Conservation (phyloP, 306 rosid species). For the Corylus americana region DNA sequence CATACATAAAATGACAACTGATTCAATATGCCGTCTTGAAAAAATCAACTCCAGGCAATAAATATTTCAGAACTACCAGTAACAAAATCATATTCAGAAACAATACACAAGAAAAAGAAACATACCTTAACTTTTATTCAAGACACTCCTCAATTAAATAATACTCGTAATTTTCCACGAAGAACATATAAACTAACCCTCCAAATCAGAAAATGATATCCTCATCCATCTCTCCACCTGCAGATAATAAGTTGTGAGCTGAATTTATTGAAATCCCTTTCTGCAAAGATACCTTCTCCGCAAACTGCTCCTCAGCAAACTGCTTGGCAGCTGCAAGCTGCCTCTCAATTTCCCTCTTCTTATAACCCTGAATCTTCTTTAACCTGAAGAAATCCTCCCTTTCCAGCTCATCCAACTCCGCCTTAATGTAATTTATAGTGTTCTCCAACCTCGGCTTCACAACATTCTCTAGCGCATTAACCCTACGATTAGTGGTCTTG, state of each 20-base stretch:
- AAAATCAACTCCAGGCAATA: neutral
- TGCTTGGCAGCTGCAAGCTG: conserved; percentile 50
- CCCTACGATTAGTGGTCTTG: conserved; percentile 90
- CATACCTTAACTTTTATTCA: conserved; percentile 33
- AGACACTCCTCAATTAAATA: conserved; percentile 1
- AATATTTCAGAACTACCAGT: conserved; percentile 19
- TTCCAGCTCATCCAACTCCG: conserved; percentile 89
- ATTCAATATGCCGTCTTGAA: neutral
- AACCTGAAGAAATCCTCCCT: conserved; percentile 96
- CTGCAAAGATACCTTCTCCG: conserved; percentile 52
- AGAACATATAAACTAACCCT: conserved; percentile 18
- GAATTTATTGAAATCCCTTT: conserved; percentile 57
- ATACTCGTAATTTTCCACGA: conserved; percentile 4
- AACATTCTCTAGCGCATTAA: conserved; percentile 89
- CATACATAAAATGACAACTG: neutral
- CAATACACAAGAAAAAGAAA: conserved; percentile 27
- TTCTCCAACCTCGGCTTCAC: conserved; percentile 92
- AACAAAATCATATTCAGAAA: conserved; percentile 2
- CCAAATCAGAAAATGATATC: conserved; percentile 75
- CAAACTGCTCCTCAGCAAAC: conserved; percentile 56
- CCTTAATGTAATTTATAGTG: conserved; percentile 84
- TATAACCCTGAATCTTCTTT: conserved; percentile 91
- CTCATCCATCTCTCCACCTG: conserved; percentile 57
- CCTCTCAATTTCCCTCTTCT: conserved; percentile 80
- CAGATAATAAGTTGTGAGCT: conserved; percentile 67